Percentiles rank a stretch among this genome's conserved stretches.
Conservation (phyloP, 495 filamentous ascomycete genomes). For the Apiosordaria backusii region DNA sequence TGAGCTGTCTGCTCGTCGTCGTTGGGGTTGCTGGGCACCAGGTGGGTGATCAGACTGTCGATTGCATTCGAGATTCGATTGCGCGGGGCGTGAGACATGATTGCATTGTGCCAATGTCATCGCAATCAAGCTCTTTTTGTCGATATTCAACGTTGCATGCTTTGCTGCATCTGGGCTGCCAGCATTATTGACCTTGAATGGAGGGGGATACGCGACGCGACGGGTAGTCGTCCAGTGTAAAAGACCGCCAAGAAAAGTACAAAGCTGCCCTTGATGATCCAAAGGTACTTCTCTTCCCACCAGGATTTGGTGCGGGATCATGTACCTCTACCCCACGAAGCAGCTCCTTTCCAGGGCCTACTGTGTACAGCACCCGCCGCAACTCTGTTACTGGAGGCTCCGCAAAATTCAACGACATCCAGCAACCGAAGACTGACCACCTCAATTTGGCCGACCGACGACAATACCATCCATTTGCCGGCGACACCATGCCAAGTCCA, state of each 20-base stretch:
- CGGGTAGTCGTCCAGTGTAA: conserved; percentile 4
- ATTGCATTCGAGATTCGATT: conserved; percentile 51
- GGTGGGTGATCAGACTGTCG: conserved; percentile 53
- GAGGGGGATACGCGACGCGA: conserved; percentile 25
- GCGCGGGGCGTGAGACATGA: conserved; percentile 42
- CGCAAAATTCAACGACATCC: conserved; percentile 28
- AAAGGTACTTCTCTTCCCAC: conserved; percentile 7
- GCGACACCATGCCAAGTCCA: conserved; percentile 37
- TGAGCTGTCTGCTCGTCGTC: conserved; percentile 49
- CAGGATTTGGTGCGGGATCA: background rate
- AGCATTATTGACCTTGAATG: background rate
- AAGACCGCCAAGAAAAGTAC: conserved; percentile 14
- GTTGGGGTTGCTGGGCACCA: conserved; percentile 48
- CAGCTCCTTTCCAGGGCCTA: background rate
- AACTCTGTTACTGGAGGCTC: conserved; percentile 18
- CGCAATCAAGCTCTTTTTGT: background rate
- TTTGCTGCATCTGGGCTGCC: background rate
- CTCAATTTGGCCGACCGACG: conserved; percentile 8
- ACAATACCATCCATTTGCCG: conserved; percentile 30
- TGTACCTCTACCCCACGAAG: conserved; percentile 10
- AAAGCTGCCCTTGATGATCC: conserved; percentile 7
- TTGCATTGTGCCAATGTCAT: conserved; percentile 33
- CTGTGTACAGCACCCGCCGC: background rate
- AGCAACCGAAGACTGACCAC: conserved; percentile 25
- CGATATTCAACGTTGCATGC: background rate